Base-by-base conservation (phyloP, 805 yeast genomes). In the Priceomyces medius region DNA sequence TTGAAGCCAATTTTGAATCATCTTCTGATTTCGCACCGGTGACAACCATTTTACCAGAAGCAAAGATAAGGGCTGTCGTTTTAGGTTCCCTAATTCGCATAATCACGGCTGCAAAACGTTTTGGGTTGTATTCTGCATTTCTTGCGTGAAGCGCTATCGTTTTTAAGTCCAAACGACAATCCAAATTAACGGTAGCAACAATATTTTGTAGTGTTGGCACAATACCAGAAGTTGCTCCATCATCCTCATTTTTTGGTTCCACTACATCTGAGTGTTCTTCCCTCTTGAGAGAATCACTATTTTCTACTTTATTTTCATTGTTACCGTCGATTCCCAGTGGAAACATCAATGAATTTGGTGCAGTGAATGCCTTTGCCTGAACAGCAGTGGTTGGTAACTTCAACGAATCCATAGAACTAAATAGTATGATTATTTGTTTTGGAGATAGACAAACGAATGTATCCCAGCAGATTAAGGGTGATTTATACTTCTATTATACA, bases 51-150 rank as follows among this genome's bases (percentile, higher is more conserved):
- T 93, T 93, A 58, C 99, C 99, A 2, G 97, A 89, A 1, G 99
- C 99, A 65, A 93, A 93, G 51, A 93, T 93, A 53, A 93, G 75
- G 0, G 99, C 98, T 2, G 99, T 93, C 1, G 99, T 93, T 65
- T 93, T 93, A 13, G 99, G 99, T 64, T 93, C 99, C 67, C 99
- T 81, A 54, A 93, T 93, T 76, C 99, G 87, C 99, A 93, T 93
- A 54, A 93, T 93, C 37, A 93, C 99, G 44, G 99, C 99, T 10
- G 99, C 99, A 73, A 93, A 93, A 73, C 99, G 95, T 58, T 86
- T 88, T 38, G 99, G 99, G 58, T 93, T 93, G 69, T 93, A 93
- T 64, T 93, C 99, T 26, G 99, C 99, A 67, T 93, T 93, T 78
- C 99, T 88, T 2, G 98, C 98, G 66, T 93, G 99, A 47, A 93